Evolutionary conservation across 2,329 filamentous ascomycete genomes (phyloP), one percentile per base, ranked within the genome.

Genomic region (Cladophialophora psammophila): DNA sequence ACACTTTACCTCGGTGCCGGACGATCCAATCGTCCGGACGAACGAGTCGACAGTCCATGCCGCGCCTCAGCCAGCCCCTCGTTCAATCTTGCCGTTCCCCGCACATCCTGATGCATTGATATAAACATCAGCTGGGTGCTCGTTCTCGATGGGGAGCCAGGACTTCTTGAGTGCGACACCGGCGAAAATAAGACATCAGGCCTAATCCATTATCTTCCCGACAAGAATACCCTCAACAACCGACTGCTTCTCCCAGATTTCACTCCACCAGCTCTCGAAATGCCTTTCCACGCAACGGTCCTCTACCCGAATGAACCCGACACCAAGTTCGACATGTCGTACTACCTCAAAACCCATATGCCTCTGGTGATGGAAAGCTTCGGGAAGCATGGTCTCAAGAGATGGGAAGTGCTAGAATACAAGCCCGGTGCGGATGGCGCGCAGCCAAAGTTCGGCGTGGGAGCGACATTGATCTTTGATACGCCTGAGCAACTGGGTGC

Each of bases 261-360:
- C 7, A n/a, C 13, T n/a, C 10, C 10, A 7, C 36, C 4, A n/a
- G n/a, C 38, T n/a, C 26, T 42, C 15, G 64, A 48, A 32, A 66
- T 66, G 67, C n/a, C 42, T 38, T 58, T 66, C 60, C 56, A 64
- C 58, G 53, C 63, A 9, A 58, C 61, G 9, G 71, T 73, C 52
- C 66, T 81, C 58, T 85, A 85, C 74, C 81, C 82, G 5, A 74
- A 76, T 57, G 79, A 76, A 12, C 72, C 75, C 48, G 76, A 75
- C 68, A 63, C 72, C 36, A 79, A 70, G n/a, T 85, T 85, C 77
- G 75, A 85, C 75, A 75, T 83, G 71, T 77, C 82, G 36, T 86
- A 85, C 78, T 86, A 85, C 72, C 72, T 84, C 40, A 63, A 72
- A 3, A 79, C 69, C 18, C 83, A 86, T 76, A 82, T 85, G 79